phyloP scores from a whole-genome alignment of 2,329 filamentous ascomycete genomes.

The Aspergillus melleus region DNA sequence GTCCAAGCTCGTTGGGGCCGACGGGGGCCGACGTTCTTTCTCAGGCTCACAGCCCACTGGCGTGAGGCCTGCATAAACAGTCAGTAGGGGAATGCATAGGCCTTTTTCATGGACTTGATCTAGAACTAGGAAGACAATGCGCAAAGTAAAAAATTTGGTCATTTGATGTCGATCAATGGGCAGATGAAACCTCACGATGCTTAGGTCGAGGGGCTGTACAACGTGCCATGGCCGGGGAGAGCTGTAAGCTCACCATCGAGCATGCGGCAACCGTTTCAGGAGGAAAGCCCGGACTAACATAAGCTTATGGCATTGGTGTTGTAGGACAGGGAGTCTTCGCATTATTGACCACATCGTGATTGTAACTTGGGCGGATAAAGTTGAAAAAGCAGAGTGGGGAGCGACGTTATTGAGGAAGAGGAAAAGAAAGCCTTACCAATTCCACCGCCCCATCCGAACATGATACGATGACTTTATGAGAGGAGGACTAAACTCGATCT shows the following conservation, averaged over 20 bases:
- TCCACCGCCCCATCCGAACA: constrained; percentile 37
- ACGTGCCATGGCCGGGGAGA: not conserved
- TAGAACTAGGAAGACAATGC: not conserved
- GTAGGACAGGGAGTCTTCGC: not conserved
- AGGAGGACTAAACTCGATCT: not conserved
- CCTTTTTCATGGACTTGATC: not conserved
- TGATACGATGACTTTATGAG: constrained; percentile 13
- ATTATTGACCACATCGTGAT: not conserved
- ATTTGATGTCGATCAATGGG: not conserved
- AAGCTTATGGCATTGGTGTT: not conserved
- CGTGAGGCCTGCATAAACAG: constrained; percentile 27
- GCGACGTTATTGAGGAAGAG: not conserved
- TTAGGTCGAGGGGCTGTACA: not conserved
- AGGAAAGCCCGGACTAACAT: not conserved
- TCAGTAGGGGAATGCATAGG: constrained; percentile 11
- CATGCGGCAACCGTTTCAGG: not conserved
- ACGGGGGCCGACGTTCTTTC: constrained; percentile 50
- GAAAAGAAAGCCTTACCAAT: constrained; percentile 28
- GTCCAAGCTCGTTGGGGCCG: constrained; percentile 51
- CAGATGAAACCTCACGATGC: not conserved
- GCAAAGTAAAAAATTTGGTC: not conserved
- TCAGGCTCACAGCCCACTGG: constrained; percentile 35
- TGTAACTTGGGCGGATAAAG: constrained; percentile 1
- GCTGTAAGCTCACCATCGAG: not conserved
- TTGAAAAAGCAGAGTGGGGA: not conserved